These are phyloP conservation scores for Mucor indicus DNA, from an alignment of 371 early-diverging fungal species.

Conservation along the genomic window DNA sequence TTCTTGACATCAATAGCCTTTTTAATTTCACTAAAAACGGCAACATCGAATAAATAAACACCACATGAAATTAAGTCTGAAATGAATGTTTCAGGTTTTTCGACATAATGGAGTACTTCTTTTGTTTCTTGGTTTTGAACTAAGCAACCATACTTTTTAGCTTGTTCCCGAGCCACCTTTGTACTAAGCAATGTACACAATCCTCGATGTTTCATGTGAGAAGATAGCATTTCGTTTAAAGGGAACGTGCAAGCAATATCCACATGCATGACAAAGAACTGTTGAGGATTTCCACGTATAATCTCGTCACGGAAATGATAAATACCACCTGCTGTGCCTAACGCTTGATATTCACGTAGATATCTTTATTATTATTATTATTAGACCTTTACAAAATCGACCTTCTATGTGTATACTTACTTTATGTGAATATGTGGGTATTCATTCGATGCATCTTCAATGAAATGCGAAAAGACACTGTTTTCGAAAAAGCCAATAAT, in stretches of 20 bases:
- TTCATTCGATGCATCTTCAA: constrained; percentile 77
- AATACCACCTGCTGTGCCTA: constrained; percentile 96
- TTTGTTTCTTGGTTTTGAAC: constrained; percentile 80
- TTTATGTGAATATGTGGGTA: constrained; percentile 75
- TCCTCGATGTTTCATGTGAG: constrained; percentile 76
- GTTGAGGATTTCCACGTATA: constrained; percentile 81
- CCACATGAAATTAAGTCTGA: constrained; percentile 94
- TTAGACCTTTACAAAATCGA: neutral
- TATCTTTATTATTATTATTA: constrained; percentile 46
- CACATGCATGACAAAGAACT: constrained; percentile 92
- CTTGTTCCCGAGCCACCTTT: constrained; percentile 68
- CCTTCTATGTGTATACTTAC: neutral
- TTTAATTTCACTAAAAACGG: constrained; percentile 84
- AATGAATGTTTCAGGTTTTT: constrained; percentile 94
- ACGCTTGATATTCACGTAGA: constrained; percentile 91
- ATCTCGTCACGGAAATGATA: constrained; percentile 97
- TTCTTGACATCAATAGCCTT: constrained; percentile 69
- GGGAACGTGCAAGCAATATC: constrained; percentile 94
- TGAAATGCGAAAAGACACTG: constrained; percentile 79
- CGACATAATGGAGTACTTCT: constrained; percentile 94
- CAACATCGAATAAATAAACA: constrained; percentile 84
- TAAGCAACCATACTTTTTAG: constrained; percentile 88
- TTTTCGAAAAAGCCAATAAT: constrained; percentile 96
- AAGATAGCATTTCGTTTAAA: constrained; percentile 74
- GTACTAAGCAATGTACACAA: constrained; percentile 85